A percentile compares a stretch with the other conserved stretches of the same genome.
Evolutionary conservation across 108 stramenopile genomes (phyloP).

Genomic region (Cylindrotheca fusiformis): DNA sequence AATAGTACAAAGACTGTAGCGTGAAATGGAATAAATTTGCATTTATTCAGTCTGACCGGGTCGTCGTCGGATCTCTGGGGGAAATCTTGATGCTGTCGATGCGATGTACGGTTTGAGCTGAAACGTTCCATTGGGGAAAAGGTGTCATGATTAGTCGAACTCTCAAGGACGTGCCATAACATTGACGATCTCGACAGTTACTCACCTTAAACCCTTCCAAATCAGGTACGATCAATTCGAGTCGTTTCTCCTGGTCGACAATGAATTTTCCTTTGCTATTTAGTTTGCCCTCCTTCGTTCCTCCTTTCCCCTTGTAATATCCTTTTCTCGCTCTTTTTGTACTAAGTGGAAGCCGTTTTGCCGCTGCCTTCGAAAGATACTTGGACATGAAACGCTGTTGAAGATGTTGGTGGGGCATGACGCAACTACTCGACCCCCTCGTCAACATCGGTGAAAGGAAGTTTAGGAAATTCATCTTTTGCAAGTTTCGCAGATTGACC

Average conservation of each 20-base stretch:
- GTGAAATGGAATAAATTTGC: no score
- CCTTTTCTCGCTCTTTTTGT: constrained; percentile 83
- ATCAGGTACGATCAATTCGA: constrained; percentile 81
- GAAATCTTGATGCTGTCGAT: constrained; percentile 54
- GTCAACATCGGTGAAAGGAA: no score
- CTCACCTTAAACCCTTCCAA: constrained; percentile 66
- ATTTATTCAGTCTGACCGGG: constrained; percentile 26
- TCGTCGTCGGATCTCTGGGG: constrained; percentile 53
- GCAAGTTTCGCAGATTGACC: no score
- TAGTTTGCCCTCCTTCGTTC: constrained; percentile 71
- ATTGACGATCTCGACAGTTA: constrained; percentile 2
- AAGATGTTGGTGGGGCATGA: constrained; percentile 7
- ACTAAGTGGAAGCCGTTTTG: constrained; percentile 72
- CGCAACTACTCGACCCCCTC: no score
- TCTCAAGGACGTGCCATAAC: neutral
- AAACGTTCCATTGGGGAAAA: neutral
- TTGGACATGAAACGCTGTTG: constrained; percentile 71
- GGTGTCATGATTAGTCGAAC: neutral
- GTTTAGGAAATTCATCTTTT: no score
- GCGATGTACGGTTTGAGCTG: constrained; percentile 81
- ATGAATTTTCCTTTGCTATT: constrained; percentile 77
- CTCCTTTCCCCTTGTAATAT: constrained; percentile 88
- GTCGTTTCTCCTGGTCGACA: constrained; percentile 61
- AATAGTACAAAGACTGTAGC: no score
- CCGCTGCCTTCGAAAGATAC: constrained; percentile 73